phyloP scores from a whole-genome alignment of 2,329 filamentous ascomycete species.

The Epichloe typhina region DNA sequence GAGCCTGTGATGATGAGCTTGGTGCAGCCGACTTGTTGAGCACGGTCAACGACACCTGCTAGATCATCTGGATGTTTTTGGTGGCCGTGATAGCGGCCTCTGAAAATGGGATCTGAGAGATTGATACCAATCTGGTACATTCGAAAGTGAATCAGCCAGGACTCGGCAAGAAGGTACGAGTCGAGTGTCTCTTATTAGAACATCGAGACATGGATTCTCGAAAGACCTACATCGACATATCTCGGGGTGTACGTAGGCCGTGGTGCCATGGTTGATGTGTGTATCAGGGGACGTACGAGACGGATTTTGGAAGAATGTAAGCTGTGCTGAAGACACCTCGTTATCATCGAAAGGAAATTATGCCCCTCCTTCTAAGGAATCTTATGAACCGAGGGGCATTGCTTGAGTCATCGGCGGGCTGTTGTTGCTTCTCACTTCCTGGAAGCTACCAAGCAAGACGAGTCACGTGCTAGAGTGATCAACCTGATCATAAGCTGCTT shows the following conservation, averaged over 20 bases:
- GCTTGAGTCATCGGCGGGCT: background rate
- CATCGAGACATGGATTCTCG: background rate
- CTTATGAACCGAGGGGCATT: background rate
- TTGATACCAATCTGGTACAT: constrained; percentile 73
- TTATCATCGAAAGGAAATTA: background rate
- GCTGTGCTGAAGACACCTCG: background rate
- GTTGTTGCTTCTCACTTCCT: background rate
- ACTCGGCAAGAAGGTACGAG: background rate
- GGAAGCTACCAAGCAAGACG: too few relatives aligned
- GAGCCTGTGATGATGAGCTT: constrained; percentile 94
- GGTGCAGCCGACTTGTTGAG: constrained; percentile 62
- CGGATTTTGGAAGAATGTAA: background rate
- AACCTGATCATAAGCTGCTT: too few relatives aligned
- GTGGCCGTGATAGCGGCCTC: constrained; percentile 71
- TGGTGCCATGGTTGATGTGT: constrained; percentile 15
- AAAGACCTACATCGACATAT: constrained; percentile 44
- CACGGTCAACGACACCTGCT: constrained; percentile 63
- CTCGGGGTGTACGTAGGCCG: constrained; percentile 26
- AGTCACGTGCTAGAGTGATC: too few relatives aligned
- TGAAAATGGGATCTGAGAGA: constrained; percentile 82
- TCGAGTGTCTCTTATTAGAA: background rate
- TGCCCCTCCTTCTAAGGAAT: background rate
- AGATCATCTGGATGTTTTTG: constrained; percentile 63
- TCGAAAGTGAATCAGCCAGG: background rate
- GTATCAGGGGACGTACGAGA: constrained; percentile 3